Evolutionary conservation across 768 basidiomycete genomes (phyloP).

Genomic region (Mycena amicta): DNA sequence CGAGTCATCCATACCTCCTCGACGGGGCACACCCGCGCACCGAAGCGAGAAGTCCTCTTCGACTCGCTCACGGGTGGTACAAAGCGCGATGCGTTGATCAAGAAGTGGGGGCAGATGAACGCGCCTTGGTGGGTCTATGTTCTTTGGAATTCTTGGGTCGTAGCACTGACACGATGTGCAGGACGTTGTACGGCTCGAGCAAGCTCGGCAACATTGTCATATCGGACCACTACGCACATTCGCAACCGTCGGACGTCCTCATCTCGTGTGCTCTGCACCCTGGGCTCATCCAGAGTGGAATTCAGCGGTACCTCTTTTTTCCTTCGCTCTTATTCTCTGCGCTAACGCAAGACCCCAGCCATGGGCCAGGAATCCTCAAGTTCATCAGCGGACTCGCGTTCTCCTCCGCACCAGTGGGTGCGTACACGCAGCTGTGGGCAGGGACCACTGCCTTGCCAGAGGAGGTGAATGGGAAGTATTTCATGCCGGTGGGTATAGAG

Average conservation of each 20-base stretch:
- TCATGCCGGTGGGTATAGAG: slow-evolving; percentile 9
- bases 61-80: slow-evolving; percentile 7
- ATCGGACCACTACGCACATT: slow-evolving; percentile 1
- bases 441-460: slow-evolving; percentile 3
- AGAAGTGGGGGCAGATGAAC: slow-evolving; percentile 9
- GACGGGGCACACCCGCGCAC: neutral
- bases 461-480: slow-evolving; percentile 13
- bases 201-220: slow-evolving; percentile 16
- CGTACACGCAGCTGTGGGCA: slow-evolving; percentile 17
- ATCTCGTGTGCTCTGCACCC: slow-evolving; percentile 19
- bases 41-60: neutral
- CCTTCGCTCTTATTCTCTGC: neutral
- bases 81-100: slow-evolving; percentile 5
- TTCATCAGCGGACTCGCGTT: slow-evolving; percentile 2
- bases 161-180: neutral
- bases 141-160: neutral
- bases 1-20: slow-evolving; percentile 15
- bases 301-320: slow-evolving; percentile 17
- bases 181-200: slow-evolving; percentile 11
- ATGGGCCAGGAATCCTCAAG: neutral
- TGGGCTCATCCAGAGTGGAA: slow-evolving; percentile 1
- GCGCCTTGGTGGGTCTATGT: slow-evolving; percentile 7
- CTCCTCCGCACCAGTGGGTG: slow-evolving; percentile 6
- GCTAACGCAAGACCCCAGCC: neutral
- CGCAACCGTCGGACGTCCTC: slow-evolving; percentile 5